Evolutionary conservation across 805 yeast genomes (phyloP).

Genomic region (Zygosaccharomyces siamensis): DNA sequence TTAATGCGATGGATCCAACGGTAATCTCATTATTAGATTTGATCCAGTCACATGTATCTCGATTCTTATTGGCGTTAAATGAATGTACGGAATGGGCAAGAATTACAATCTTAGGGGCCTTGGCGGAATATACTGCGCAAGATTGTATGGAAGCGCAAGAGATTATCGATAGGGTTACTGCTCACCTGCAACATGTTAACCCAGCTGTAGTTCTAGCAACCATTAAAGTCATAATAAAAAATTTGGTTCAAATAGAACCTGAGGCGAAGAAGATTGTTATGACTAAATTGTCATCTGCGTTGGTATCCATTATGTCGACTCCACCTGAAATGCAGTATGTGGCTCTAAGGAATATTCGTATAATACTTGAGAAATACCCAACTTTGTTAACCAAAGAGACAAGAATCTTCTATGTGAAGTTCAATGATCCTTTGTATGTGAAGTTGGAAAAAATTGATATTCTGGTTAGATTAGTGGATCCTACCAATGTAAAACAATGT

Average conservation of each 20-base stretch:
- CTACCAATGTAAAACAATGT: constrained; percentile 43
- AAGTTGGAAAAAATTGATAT: constrained; percentile 75
- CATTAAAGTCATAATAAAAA: constrained; percentile 72
- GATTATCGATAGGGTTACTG: constrained; percentile 83
- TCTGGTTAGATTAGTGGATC: constrained; percentile 62
- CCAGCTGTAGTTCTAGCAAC: constrained; percentile 90
- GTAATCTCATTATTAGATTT: constrained; percentile 41
- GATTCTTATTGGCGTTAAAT: constrained; percentile 75
- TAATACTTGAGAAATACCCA: constrained; percentile 86
- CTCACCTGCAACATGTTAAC: constrained; percentile 94
- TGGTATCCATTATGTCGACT: constrained; percentile 79
- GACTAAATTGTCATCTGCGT: constrained; percentile 74
- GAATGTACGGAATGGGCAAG: constrained; percentile 99
- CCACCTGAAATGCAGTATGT: constrained; percentile 95
- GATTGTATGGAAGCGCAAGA: constrained; percentile 67
- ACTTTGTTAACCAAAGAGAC: constrained; percentile 68
- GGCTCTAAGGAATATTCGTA: constrained; percentile 83
- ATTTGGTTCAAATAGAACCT: constrained; percentile 46
- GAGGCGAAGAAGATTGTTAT: constrained; percentile 44
- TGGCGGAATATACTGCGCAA: constrained; percentile 62
- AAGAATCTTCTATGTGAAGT: constrained; percentile 86
- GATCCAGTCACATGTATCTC: constrained; percentile 43
- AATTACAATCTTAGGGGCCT: constrained; percentile 76
- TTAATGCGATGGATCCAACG: constrained; percentile 59
- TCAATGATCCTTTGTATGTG: constrained; percentile 73